Percentiles rank a stretch among this genome's conserved stretches.
phyloP scores from a whole-genome alignment of 345 rosid species.

The Eucalyptus regnans region DNA sequence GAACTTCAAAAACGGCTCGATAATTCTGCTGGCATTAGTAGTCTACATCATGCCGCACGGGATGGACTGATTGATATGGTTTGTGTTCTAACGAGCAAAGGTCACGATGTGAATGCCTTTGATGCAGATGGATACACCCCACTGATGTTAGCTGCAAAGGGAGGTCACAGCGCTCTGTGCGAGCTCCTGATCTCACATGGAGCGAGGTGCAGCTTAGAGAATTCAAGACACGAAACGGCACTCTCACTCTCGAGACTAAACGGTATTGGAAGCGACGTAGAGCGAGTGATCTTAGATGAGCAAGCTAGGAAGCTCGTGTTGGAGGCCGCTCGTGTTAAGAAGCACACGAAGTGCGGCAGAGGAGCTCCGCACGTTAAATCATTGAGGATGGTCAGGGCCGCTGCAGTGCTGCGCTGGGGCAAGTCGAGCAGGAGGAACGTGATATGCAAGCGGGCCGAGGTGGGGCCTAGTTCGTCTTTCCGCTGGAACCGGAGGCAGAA shows the following conservation, averaged over 20 bases:
- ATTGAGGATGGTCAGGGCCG: slow-evolving; percentile 20
- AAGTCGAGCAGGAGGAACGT: slow-evolving; percentile 44
- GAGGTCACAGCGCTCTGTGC: slow-evolving; percentile 27
- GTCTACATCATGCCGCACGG: slow-evolving; percentile 40
- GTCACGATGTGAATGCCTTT: slow-evolving; percentile 26
- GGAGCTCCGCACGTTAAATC: slow-evolving; percentile 39
- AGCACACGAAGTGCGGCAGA: slow-evolving; percentile 48
- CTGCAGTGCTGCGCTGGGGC: slow-evolving; percentile 47
- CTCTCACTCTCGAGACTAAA: slow-evolving; percentile 18
- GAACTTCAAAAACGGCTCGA: slow-evolving; percentile 12
- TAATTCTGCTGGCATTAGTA: slow-evolving; percentile 17
- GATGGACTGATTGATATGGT: slow-evolving; percentile 33
- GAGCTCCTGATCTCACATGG: slow-evolving; percentile 30
- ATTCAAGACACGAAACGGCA: slow-evolving; percentile 40
- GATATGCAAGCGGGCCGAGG: slow-evolving; percentile 32
- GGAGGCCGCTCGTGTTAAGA: slow-evolving; percentile 27
- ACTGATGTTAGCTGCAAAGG: slow-evolving; percentile 49
- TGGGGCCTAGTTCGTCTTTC: slow-evolving; percentile 31
- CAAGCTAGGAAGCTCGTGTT: slow-evolving; percentile 39
- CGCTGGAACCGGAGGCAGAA: slow-evolving; percentile 38
- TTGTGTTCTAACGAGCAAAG: slow-evolving; percentile 7
- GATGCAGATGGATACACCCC: slow-evolving; percentile 51
- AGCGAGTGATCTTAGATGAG: slow-evolving; percentile 29
- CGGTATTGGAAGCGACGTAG: slow-evolving; percentile 1
- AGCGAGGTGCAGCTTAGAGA: slow-evolving; percentile 18